Base-by-base conservation (phyloP, 352 stramenopile genomes). In the Phytophthora pseudosyringae region DNA sequence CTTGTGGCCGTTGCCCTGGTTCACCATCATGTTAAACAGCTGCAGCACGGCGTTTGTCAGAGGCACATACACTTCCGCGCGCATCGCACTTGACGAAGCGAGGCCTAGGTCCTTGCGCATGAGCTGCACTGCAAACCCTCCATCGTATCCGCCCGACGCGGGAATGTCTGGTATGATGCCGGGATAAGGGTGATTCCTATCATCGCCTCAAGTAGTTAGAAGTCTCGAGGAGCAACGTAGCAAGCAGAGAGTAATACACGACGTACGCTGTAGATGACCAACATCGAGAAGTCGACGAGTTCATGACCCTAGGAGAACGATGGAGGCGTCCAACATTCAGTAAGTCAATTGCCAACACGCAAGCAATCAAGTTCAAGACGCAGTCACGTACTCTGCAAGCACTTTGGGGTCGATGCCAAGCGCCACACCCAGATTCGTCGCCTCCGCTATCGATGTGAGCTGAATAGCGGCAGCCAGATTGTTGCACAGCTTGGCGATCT, bases 91-190 rank as follows among this genome's bases (percentile, higher is more conserved):
- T 48, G 94, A 82, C 6, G 98, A 75, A 12, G 94, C 97, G 41
- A 99, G 86, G 7, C 89, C 88, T 5, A 99, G 72, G 81, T 99
- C 96, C 76, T 99, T 99, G 39, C 97, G 85, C 91, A 98, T 98
- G 15, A 99, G 82, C 59, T 86, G 83, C n/a, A 81, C 84, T 11
- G 83, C 87, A 56, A 98, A 98, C 9, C 92, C 78, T 70, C 86
- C 75, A 79, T 97, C 81, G 75, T 97, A 89, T 67, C 85, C 65
- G 67, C 83, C 88, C 13, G 85, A 88, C 10, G 91, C 72, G 10
- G 95, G 82, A 41, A 97, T 82, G 65, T 80, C 70, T 62, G 87
- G 71, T 83, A 97, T 82, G 41, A 97, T 73, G 18, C 79, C 87
- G 13, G 96, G 96, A 73, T 96, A 97, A 38, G 95, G 96, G 83